Conservation (phyloP, 768 basidiomycete genomes). For the Kwoniella sp. region DNA sequence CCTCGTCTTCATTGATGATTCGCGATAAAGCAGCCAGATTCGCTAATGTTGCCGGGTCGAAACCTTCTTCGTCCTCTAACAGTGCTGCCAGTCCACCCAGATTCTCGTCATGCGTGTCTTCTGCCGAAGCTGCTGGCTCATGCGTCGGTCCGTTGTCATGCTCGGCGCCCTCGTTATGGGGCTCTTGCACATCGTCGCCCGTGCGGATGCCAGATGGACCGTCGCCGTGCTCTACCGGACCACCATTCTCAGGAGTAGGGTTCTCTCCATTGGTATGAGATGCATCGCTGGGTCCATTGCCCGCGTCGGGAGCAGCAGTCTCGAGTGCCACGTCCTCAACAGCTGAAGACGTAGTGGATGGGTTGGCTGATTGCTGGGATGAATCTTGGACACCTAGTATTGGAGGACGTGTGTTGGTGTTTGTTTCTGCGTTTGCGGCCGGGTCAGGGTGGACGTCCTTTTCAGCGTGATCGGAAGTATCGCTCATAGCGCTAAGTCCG, state of each 20-base stretch:
- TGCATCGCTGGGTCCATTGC: background rate
- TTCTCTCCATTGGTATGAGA: background rate
- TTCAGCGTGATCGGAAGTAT: constrained; percentile 21
- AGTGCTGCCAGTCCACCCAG: background rate
- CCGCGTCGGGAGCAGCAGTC: background rate
- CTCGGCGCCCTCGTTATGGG: background rate
- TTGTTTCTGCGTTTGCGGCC: background rate
- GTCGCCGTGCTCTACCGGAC: too few species aligned
- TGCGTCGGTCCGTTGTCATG: background rate
- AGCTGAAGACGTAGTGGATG: background rate
- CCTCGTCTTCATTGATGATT: constrained; percentile 28
- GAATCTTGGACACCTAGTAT: background rate
- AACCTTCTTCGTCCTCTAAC: constrained; percentile 32
- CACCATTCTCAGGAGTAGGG: background rate
- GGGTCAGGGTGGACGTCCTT: constrained; percentile 18
- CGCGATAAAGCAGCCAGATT: constrained; percentile 46
- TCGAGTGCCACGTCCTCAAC: background rate
- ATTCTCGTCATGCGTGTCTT: background rate
- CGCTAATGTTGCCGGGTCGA: constrained; percentile 45
- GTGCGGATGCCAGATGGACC: background rate
- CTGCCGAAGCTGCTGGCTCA: background rate
- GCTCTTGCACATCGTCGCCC: background rate
- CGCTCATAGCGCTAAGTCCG: constrained; percentile 31
- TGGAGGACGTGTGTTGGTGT: background rate
- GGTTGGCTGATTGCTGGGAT: background rate